Base-by-base conservation (phyloP, 2,329 filamentous ascomycete genomes). In the Fusarium sulawesiense region DNA sequence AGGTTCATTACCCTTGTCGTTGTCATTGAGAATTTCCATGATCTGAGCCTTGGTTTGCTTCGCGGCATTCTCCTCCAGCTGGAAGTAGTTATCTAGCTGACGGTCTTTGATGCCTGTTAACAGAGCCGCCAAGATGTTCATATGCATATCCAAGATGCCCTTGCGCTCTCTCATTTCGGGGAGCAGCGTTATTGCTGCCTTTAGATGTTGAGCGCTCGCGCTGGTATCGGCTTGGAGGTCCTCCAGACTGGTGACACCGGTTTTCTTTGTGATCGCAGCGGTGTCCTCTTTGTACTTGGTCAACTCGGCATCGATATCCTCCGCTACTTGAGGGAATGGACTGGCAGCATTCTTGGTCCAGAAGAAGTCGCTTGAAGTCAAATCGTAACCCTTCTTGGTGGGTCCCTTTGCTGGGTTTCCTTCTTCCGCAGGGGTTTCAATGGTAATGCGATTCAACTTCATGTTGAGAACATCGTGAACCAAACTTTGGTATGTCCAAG, bases 211-310 rank as follows among this genome's bases (percentile, higher is more conserved):
- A 18, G 96, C 94, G 60, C 93, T 97, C 41, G 93, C 91, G 73
- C 91, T 92, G 3, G 92, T 93, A 76, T 98, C 94, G 71, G 93
- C 94, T 74, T 96, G 92, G 10, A 99, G 85, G 78, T 98, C 95
- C 76, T 99, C 96, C 68, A 99, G 89, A 14, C 93, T 94, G 18
- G 92, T 93, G 16, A 94, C 93, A 7, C 96, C 96, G 0, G 96
- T 98, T 83, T 97, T 98, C 79, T 92, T 96, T 2, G 94, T 99
- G 61, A 99, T 92, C 21, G 97, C 94, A 56, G 91, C 93, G 3
- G 95, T 94, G 76, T 99, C 96, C 69, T 98, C 93, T 80, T 97
- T 97, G 82, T 98, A 99, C 70, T 93, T 91, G 56, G 93, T 95
- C 77, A 98, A 87, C 78, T 99, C 95, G 12, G 92, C 90, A 78